Evolutionary conservation across 2,329 filamentous ascomycete species (phyloP), one percentile per base, ranked within the genome.

Genomic region (Cladorrhinum sp.): DNA sequence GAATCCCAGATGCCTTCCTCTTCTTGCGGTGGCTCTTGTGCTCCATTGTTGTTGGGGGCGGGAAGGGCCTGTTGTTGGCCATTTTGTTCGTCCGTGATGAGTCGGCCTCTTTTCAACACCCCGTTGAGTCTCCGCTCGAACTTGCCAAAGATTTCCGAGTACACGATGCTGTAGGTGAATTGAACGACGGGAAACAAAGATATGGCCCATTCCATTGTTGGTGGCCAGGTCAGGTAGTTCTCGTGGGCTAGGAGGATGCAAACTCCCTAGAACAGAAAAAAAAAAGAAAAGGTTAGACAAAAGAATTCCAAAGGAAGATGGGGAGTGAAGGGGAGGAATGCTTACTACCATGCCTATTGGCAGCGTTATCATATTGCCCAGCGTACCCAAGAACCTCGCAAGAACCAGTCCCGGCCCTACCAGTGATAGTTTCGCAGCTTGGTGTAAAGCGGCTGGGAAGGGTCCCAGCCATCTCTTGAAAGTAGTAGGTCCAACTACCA

Each of bases 151-250:
- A 84, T 68, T 55, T 76, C 74, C 62, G 75, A 74, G 68, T 86
- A 83, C 8, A 78, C 64, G 48, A 79, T 69, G 49, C 77, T 68
- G 63, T 80, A 80, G n/a, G 70, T 64, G 9, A 76, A 65, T 60
- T 74, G 75, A 53, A 77, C 54, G 30, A 68, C 78, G 0, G 83
- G 83, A 63, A 84, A 78, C 2, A 80, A 63, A 1, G 78, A 74
- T 56, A 85, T 70, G n/a, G 77, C 79, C 61, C 82, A 79, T 42
- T 78, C 75, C 0, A 82, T 79, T 0, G 82, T 80, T 0, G 82
- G 82, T 0, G 83, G 83, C 83, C 83, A 86, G 14, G 71, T 68
- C 20, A 80, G 72, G 53, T 79, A 74, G n/a, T 77, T 69, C 46
- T 81, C 74, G 49, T 78, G 74, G 57, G 79, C 73, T 36, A 80